phyloP scores from a whole-genome alignment of 768 basidiomycete species.

The Lentinula sp. region DNA sequence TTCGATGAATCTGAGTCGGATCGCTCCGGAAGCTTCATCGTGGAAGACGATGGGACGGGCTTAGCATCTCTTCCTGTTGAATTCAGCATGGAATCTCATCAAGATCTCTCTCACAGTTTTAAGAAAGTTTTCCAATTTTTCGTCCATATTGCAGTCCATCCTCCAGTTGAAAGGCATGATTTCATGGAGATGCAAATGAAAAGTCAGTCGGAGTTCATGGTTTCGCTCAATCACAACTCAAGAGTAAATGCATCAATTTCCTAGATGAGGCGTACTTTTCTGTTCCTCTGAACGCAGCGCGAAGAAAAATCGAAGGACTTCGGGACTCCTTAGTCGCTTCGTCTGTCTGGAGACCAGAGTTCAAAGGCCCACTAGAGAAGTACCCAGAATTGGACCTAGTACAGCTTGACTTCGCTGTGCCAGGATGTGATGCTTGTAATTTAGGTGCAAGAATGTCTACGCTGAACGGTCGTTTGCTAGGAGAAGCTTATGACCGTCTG shows the following conservation, averaged over 20 bases:
- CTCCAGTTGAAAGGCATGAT: conserved; percentile 38
- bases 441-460: conserved; percentile 67
- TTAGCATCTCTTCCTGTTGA: conserved; percentile 55
- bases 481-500: conserved; percentile 60
- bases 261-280: conserved; percentile 66
- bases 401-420: conserved; percentile 47
- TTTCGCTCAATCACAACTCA: background rate
- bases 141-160: conserved; percentile 69
- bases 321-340: conserved; percentile 75
- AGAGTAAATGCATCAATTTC: background rate
- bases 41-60: conserved; percentile 53
- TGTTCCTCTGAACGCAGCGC: conserved; percentile 58
- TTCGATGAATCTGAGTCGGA: conserved; percentile 32
- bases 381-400: conserved; percentile 60
- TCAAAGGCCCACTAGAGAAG: conserved; percentile 56
- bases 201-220: conserved; percentile 27
- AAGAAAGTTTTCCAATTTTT: conserved; percentile 87
- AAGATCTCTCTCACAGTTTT: conserved; percentile 75
- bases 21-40: conserved; percentile 35
- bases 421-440: conserved; percentile 80
- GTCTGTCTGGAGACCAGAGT: conserved; percentile 75
- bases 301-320: conserved; percentile 64
- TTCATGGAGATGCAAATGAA: conserved; percentile 51
- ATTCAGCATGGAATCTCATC: conserved; percentile 77
- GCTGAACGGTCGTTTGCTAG: conserved; percentile 50